Conservation (phyloP, 2,329 filamentous ascomycete species). For the Blastomyces gilchristii region DNA sequence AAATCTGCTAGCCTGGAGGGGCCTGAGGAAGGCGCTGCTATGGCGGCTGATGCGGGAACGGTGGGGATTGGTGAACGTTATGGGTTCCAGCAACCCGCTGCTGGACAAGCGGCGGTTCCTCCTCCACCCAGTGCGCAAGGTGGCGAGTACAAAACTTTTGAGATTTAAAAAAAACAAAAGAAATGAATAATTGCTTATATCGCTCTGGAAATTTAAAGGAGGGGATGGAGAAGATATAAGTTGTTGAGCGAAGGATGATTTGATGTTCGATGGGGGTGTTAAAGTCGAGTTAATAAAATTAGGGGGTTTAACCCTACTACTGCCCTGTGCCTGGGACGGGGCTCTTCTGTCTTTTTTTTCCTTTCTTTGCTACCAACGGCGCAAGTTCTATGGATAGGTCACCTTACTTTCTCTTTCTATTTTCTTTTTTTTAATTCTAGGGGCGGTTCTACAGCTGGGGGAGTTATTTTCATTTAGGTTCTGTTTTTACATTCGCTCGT, state of each 20-base stretch:
- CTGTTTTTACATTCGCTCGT: background rate
- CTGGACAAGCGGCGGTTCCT: constrained; percentile 23
- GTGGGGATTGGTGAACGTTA: constrained; percentile 29
- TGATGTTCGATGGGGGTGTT: background rate
- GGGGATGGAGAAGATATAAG: too few species aligned
- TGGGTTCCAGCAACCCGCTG: constrained; percentile 31
- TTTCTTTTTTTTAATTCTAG: constrained; percentile 8
- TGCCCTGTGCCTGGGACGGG: background rate
- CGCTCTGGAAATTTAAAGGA: background rate
- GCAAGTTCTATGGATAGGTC: constrained; percentile 4
- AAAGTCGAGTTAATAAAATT: background rate
- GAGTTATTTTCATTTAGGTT: constrained; percentile 8
- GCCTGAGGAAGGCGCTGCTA: constrained; percentile 32
- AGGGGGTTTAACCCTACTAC: background rate
- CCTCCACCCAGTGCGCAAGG: constrained; percentile 35
- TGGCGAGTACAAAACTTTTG: constrained; percentile 34
- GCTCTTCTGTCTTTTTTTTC: background rate
- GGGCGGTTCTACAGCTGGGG: constrained; percentile 10
- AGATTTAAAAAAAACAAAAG: constrained; percentile 25
- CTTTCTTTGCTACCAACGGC: constrained; percentile 3
- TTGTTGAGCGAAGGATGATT: background rate
- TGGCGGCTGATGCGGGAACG: constrained; percentile 27
- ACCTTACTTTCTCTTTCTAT: background rate
- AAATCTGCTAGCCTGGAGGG: constrained; percentile 35
- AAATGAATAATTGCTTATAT: background rate